Evolutionary conservation across 352 stramenopile genomes (phyloP).

Genomic region (Pythium grandisporangium): DNA sequence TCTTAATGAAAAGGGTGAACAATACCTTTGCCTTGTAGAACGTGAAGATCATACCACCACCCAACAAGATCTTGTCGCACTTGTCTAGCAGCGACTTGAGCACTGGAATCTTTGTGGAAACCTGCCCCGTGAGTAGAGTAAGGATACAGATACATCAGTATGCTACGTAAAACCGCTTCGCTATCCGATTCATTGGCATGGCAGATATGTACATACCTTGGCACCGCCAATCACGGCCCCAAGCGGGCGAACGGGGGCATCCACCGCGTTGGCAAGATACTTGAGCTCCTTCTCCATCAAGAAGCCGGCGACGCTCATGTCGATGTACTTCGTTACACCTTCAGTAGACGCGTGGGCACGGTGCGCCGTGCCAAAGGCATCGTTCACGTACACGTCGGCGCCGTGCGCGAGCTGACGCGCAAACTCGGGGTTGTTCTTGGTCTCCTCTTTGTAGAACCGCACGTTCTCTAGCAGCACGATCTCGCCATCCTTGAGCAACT

Average conservation of each 20-base stretch:
- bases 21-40: constrained; percentile 92
- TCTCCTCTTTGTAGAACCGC: constrained; percentile 98
- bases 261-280: constrained; percentile 89
- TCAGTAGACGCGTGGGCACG: constrained; percentile 96
- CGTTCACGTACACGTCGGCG: constrained; percentile 96
- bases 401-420: constrained; percentile 90
- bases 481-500: constrained; percentile 83
- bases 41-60: constrained; percentile 97
- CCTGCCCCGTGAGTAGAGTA: too few relatives aligned
- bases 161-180: too few relatives aligned
- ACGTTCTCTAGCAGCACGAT: constrained; percentile 92
- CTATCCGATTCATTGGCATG: too few relatives aligned
- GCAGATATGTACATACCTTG: constrained; percentile 59
- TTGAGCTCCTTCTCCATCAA: constrained; percentile 98
- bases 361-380: constrained; percentile 97
- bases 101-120: constrained; percentile 94
- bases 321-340: constrained; percentile 94
- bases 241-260: constrained; percentile 87
- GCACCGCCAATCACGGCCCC: constrained; percentile 94
- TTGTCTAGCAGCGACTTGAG: constrained; percentile 93
- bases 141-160: too few relatives aligned
- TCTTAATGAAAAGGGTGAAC: too few relatives aligned
- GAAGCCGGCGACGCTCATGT: constrained; percentile 91
- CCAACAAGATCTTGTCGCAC: constrained; percentile 95
- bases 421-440: constrained; percentile 94